Base-by-base conservation (phyloP, 768 basidiomycete genomes). In the Holtermanniella nyarrowii region DNA sequence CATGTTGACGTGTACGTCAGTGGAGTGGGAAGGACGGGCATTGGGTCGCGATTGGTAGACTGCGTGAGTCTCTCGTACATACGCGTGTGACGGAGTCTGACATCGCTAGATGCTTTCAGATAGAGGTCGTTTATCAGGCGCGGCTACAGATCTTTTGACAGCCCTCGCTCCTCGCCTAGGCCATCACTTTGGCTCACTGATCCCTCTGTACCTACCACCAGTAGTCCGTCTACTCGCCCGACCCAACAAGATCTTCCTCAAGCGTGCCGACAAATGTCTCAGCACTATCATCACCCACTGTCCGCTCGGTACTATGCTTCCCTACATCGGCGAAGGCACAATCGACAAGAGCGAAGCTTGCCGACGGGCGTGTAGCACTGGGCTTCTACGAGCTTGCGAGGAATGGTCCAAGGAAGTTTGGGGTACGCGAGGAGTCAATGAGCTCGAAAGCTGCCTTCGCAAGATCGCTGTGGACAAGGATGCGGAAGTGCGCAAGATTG, bases 181-280 rank as follows among this genome's bases (percentile, higher is more conserved):
- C 12, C 25, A 37, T 25, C 44, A 61, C 27, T 74, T 75, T 50
- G 53, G 59, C 2, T 67, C 73, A 2, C 71, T 75, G 24, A 59
- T 74, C 25, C 55, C 60, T 11, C 59, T 70, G 53, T 75, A 74
- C 59, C 49, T 73, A 13, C 71, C 72, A 20, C 59, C 72, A 1
- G 50, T 74, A 13, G 60, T 74, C 25, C 57, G 64, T 26, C 69
- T 75, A 23, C 71, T 74, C 27, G 72, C 68, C 37, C 55, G 72
- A 23, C 72, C 73, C 11, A 74, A 75, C 65, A 75, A 75, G 52
- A 71, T 75, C 31, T 74, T 72, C 58, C 55, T 74, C 47, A 60
- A 69, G 26, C 65, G 74, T 10, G 60, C 74, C 7, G 63, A 69
- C 39, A 63, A 71, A 48, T 72, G 69, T 42, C 53, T 74, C 5